Conservation (phyloP, 768 basidiomycete genomes). For the Pleurotus platypus region DNA sequence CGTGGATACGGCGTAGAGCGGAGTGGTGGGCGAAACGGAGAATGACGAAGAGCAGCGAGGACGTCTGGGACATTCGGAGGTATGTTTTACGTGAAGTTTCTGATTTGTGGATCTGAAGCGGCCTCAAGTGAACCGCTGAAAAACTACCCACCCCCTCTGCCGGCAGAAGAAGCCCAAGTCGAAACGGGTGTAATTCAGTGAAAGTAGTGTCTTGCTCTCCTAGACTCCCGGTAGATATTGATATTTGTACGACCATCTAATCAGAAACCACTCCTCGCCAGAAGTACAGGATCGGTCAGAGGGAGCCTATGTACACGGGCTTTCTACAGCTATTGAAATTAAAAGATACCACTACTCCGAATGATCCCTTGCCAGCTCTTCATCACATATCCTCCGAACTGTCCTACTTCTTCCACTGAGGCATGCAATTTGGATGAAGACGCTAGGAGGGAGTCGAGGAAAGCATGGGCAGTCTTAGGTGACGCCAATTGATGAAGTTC, state of each 20-base stretch:
- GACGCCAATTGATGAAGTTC: slow-evolving; percentile 84
- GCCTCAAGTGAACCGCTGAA: slow-evolving; percentile 1
- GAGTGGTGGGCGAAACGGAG: slow-evolving; percentile 93
- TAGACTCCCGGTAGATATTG: too few relatives aligned
- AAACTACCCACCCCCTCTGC: neutral
- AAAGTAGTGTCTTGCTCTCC: neutral
- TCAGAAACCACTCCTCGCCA: too few relatives aligned
- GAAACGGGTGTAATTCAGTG: neutral
- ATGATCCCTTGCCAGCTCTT: slow-evolving; percentile 72
- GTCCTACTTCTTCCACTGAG: slow-evolving; percentile 45
- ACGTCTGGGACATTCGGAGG: slow-evolving; percentile 89
- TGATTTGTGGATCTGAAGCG: neutral
- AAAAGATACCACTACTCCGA: slow-evolving; percentile 61
- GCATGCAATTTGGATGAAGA: slow-evolving; percentile 40
- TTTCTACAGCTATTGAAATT: neutral
- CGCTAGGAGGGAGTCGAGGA: slow-evolving; percentile 64
- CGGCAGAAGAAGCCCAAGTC: neutral
- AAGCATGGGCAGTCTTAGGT: slow-evolving; percentile 58
- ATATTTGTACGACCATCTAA: too few relatives aligned
- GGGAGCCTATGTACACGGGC: too few relatives aligned
- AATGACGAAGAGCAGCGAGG: slow-evolving; percentile 81
- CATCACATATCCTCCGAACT: slow-evolving; percentile 58
- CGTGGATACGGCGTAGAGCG: slow-evolving; percentile 83
- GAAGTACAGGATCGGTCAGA: too few relatives aligned
- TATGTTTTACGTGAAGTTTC: slow-evolving; percentile 22